Base-by-base conservation (phyloP, 352 stramenopile species). In the Phytophthora gonapodyides region DNA sequence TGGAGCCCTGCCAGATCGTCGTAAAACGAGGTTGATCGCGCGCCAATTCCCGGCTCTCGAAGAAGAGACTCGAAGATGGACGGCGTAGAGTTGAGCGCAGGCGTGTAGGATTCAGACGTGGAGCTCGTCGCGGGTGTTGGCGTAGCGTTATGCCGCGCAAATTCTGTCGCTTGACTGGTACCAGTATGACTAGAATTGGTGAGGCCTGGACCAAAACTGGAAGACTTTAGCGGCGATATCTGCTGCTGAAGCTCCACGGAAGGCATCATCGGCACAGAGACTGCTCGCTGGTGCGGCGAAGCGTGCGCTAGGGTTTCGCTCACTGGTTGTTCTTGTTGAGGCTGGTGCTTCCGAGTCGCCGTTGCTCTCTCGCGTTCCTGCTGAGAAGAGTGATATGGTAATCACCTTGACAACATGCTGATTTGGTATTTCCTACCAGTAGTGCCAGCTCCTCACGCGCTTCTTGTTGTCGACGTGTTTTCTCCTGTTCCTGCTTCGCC, bases 31-130 rank as follows among this genome's bases (percentile, higher is more conserved):
- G 57, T 61, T 7, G 59, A 69, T n/a, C 55, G 64, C 19, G 55
- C 47, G 1, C 54, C 67, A 12, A 69, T 58, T 12, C 70, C 71
- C 27, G 73, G 45, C 21, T 86, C 71, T 10, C 60, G 71, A 16
- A 87, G 19, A 19, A 89, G 36, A 2, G 76, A 70, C 56, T 87
- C 80, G 30, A 88, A 89, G 8, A 84, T 64, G 5, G 78, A 79
- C 2, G 76, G 67, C n/a, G 48, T 42, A 17, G 80, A 66, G 44
- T 42, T 64, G 54, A 81, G 81, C 5, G 54, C 41, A 6, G 65
- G 45, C 0, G 64, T 61, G 15, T 73, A 65, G 1, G 62, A 40
- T 9, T 49, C 33, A 7, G 46, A 33, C 4, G 13, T 31, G 1
- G 16, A 21, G 27, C 31, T 40, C 7, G 36, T 31, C 13, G 17